Percentiles rank a stretch among this genome's conserved stretches.
Conservation (phyloP, 129 eudicot species). For the Pseudognaphalium luteoalbum region DNA sequence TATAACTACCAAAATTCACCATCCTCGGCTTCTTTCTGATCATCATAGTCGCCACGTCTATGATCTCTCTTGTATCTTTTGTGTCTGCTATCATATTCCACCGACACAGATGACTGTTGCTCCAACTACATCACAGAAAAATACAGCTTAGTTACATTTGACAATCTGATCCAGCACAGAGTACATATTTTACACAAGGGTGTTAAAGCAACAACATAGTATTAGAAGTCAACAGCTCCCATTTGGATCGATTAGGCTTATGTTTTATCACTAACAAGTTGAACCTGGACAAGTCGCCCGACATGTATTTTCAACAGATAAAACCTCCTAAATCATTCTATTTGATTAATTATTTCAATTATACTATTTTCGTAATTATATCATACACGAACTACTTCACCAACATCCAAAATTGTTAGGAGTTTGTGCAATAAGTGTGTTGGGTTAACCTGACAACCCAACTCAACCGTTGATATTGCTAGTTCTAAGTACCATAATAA, state of each 20-base stretch:
- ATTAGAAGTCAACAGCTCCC: neutral
- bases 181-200: neutral
- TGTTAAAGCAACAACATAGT: neutral
- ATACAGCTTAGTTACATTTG: neutral
- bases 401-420: neutral
- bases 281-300: neutral
- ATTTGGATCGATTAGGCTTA: constrained; percentile 1
- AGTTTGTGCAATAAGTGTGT: neutral
- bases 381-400: neutral
- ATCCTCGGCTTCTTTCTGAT: constrained; percentile 63
- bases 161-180: neutral
- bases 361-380: neutral
- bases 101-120: constrained; percentile 42
- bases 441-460: neutral
- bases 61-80: constrained; percentile 74
- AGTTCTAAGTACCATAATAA: neutral
- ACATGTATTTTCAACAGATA: neutral
- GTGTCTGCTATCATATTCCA: constrained; percentile 55
- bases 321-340: neutral
- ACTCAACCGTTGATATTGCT: neutral
- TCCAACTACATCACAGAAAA: constrained; percentile 47
- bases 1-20: constrained; percentile 54
- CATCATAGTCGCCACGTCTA: constrained; percentile 50
- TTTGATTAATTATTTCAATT: neutral
- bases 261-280: neutral